Percentiles rank a stretch among this genome's conserved stretches.
These are phyloP conservation scores for Lactarius tabidus DNA, from an alignment of 768 basidiomycete species.

Conservation along the genomic window DNA sequence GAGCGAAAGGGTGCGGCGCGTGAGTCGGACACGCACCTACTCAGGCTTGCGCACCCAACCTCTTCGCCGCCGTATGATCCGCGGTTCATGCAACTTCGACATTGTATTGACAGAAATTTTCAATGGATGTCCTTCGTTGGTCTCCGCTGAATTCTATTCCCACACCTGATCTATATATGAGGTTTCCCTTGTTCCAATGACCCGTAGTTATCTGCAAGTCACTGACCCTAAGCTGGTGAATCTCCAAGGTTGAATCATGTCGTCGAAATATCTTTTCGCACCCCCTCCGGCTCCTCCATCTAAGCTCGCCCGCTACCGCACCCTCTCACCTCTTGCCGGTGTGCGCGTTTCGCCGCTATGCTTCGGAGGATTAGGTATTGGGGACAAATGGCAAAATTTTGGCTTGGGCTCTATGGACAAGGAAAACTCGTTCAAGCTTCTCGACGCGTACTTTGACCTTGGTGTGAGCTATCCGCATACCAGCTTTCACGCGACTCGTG, in stretches of 20 bases:
- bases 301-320: conserved; percentile 32
- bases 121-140: neutral
- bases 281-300: conserved; percentile 27
- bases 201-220: neutral
- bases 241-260: neutral
- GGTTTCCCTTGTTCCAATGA: neutral
- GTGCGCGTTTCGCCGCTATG: conserved; percentile 38
- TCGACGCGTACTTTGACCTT: conserved; percentile 41
- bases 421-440: conserved; percentile 39
- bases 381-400: conserved; percentile 35
- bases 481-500: neutral
- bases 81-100: no score
- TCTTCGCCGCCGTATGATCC: no score
- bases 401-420: conserved; percentile 42
- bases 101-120: no score
- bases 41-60: no score
- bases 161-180: neutral
- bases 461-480: conserved; percentile 34
- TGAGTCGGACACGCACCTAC: no score
- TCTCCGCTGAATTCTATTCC: neutral
- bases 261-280: neutral
- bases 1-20: no score
- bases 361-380: conserved; percentile 39
- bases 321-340: conserved; percentile 35
- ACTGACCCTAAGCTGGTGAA: neutral